Evolutionary conservation across 2,329 filamentous ascomycete species (phyloP).

Genomic region (Ascosphaera apis): DNA sequence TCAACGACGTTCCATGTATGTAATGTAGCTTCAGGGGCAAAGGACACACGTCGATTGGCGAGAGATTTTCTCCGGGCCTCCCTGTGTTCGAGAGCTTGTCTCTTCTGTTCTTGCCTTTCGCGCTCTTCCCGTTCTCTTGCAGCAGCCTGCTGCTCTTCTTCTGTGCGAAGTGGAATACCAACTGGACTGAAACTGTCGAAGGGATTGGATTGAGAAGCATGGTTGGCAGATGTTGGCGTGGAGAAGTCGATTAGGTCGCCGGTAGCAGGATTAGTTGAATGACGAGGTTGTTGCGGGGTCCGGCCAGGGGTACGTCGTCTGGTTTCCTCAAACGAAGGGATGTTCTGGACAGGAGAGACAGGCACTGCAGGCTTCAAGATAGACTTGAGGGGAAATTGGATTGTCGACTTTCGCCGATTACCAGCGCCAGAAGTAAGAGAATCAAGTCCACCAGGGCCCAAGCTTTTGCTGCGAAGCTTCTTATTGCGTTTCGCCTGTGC

Average conservation of each 20-base stretch:
- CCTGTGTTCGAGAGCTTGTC: slow-evolving; percentile 42
- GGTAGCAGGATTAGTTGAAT: slow-evolving; percentile 4
- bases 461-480: slow-evolving; percentile 82
- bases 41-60: slow-evolving; percentile 81
- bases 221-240: slow-evolving; percentile 14
- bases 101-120: slow-evolving; percentile 34
- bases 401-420: slow-evolving; percentile 44
- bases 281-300: slow-evolving; percentile 7
- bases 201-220: slow-evolving; percentile 21
- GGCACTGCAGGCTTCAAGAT: slow-evolving; percentile 63
- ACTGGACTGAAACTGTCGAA: slow-evolving; percentile 22
- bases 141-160: slow-evolving; percentile 48
- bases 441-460: slow-evolving; percentile 78
- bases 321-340: slow-evolving; percentile 35
- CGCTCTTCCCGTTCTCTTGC: slow-evolving; percentile 46
- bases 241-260: slow-evolving; percentile 21
- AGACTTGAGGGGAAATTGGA: slow-evolving; percentile 31
- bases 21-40: slow-evolving; percentile 87
- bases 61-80: slow-evolving; percentile 75
- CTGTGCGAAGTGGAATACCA: slow-evolving; percentile 37
- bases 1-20: slow-evolving; percentile 95
- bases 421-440: slow-evolving; percentile 51
- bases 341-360: slow-evolving; percentile 39
- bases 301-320: slow-evolving; percentile 18
- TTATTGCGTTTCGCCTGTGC: slow-evolving; percentile 23